Base-by-base conservation (phyloP, 495 filamentous ascomycete genomes). In the Tuber melanosporum region DNA sequence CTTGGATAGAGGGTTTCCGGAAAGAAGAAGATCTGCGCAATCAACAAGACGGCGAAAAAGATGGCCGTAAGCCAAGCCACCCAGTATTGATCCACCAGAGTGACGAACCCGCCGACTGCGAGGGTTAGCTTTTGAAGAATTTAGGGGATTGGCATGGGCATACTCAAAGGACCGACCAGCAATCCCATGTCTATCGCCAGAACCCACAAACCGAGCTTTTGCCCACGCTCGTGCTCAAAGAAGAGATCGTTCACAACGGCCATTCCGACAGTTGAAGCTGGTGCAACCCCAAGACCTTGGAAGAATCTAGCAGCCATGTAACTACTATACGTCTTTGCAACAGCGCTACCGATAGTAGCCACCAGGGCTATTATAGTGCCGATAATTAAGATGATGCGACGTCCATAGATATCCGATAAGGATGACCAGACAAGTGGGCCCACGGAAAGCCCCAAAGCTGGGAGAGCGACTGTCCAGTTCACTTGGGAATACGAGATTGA, bases 391-490 rank as follows among this genome's bases (percentile, higher is more conserved):
- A 90, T 84, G 22, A 87, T 74, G 0, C 89, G 85, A 9, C 89
- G 85, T 5, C 89, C 89, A 80, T 89, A 89, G 52, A 89, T 89
- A 70, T 90, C 89, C 39, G 88, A 85, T 1, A 90, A 80, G 0
- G 88, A 87, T 0, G 88, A 88, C 88, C 89, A 90, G 69, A 91
- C 81, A 8, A 91, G 83, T 1, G 89, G 89, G 20, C 89, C 89
- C 1, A 89, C 75, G 1, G 88, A 84, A 8, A 91, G 85, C 0
- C 90, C 90, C 12, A 91, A 84, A 0, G 89, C 88, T 0, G 89
- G 89, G 73, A 91, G 85, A 41, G 89, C 89, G 43, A 91, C 86
- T 2, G 89, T 91, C 89, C 89, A 91, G 82, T 91, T 90, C 39
- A 88, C 86, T 77, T 90, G 85, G 3, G 86, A 83, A 77, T 88